Percentiles rank a stretch among this genome's conserved stretches.
Conservation (phyloP, 2,329 filamentous ascomycete genomes). For the Xylaria sp. region DNA sequence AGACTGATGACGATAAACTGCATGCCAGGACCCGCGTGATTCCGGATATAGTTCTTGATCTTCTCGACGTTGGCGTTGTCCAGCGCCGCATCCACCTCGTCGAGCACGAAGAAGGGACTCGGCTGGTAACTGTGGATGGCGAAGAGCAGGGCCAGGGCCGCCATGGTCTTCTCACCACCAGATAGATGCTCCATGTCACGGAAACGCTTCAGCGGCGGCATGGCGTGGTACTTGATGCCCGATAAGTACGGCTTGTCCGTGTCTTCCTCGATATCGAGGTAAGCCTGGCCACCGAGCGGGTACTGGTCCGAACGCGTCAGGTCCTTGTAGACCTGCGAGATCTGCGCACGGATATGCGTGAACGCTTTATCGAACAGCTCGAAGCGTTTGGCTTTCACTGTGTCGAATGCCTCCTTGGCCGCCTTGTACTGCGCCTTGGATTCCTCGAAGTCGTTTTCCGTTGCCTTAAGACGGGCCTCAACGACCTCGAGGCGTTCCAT, state of each 20-base stretch:
- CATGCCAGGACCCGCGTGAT: slow-evolving; percentile 94
- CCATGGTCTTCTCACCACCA: slow-evolving; percentile 98
- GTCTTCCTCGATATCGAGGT: slow-evolving; percentile 89
- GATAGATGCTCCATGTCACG: slow-evolving; percentile 98
- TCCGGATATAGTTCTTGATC: slow-evolving; percentile 92
- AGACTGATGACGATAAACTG: slow-evolving; percentile 98
- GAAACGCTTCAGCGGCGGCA: slow-evolving; percentile 97
- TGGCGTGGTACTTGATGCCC: slow-evolving; percentile 96
- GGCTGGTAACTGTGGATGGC: slow-evolving; percentile 96
- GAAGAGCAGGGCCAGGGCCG: slow-evolving; percentile 90
- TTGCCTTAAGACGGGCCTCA: slow-evolving; percentile 73
- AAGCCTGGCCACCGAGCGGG: slow-evolving; percentile 81
- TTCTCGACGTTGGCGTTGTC: slow-evolving; percentile 96
- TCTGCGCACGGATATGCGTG: slow-evolving; percentile 89
- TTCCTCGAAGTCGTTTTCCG: slow-evolving; percentile 84
- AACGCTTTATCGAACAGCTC: slow-evolving; percentile 96
- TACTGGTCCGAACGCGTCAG: slow-evolving; percentile 87
- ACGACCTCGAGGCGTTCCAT: slow-evolving; percentile 86
- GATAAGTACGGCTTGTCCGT: slow-evolving; percentile 93
- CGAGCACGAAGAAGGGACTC: slow-evolving; percentile 93
- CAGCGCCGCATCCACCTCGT: slow-evolving; percentile 96
- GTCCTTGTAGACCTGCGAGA: slow-evolving; percentile 89
- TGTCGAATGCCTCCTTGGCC: slow-evolving; percentile 77
- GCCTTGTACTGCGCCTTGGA: slow-evolving; percentile 68
- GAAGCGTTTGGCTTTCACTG: slow-evolving; percentile 74